Evolutionary conservation across 352 stramenopile genomes (phyloP).

Genomic region (Aphanomyces cochlioides): DNA sequence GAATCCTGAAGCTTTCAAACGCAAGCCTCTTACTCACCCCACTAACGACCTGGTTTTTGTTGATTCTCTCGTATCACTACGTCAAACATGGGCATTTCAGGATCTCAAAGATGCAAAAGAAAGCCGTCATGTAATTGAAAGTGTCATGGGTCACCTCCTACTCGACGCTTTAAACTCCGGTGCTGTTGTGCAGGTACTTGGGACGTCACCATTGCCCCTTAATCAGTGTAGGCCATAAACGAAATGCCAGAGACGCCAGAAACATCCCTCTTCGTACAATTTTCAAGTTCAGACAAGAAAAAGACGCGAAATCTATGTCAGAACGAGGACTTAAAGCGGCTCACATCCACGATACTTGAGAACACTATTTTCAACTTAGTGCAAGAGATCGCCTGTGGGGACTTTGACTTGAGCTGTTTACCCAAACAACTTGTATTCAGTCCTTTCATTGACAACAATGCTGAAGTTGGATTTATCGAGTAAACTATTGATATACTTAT

Average conservation of each 20-base stretch:
- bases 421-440: constrained; percentile 37
- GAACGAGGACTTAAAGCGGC: constrained; percentile 62
- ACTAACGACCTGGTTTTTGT: constrained; percentile 36
- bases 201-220: constrained; percentile 33
- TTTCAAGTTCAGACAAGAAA: constrained; percentile 24
- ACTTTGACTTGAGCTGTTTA: constrained; percentile 64
- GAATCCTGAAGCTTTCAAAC: neutral
- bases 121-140: constrained; percentile 33
- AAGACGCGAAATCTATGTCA: constrained; percentile 30
- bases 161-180: constrained; percentile 55
- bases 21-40: neutral
- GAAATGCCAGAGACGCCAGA: constrained; percentile 16
- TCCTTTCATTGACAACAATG: neutral
- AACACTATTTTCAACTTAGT: constrained; percentile 80
- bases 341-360: constrained; percentile 57
- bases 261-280: constrained; percentile 24
- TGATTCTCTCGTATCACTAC: constrained; percentile 6
- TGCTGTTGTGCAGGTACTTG: constrained; percentile 42
- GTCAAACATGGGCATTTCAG: neutral
- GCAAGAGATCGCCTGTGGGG: constrained; percentile 77
- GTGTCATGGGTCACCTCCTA: constrained; percentile 49
- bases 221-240: constrained; percentile 16
- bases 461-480: no score
- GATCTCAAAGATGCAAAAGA: constrained; percentile 38
- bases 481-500: no score